Evolutionary conservation across 73 alveolate genomes (phyloP), one percentile per base, ranked within the genome.

Genomic region (Tetrahymena malaccensis): DNA sequence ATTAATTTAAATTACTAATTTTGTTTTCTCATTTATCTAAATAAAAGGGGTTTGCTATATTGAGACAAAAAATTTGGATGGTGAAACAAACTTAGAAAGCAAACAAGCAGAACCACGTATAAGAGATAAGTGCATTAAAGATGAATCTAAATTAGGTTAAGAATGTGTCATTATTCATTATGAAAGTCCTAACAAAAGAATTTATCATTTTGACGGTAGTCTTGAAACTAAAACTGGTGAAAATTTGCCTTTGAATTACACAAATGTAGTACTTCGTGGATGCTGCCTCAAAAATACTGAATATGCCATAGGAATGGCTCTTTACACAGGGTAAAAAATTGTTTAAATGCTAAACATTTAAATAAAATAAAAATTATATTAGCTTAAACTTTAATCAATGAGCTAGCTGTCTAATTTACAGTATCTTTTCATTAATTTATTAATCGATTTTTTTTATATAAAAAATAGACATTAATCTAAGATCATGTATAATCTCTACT

Each of bases 61-160:
- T 40, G 99, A 99, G 94, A 98, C 99, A 17, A 99, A 98, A 85
- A 98, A 98, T 43, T 94, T 99, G 31, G 99, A 99, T 97, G 99
- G 99, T 44, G 99, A 99, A 94, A 99, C 99, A 38, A 99, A 98
- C 85, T 94, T 99, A 93, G 98, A 99, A 95, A 96, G 97, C 35
- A 99, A 99, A 85, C 35, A 85, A 55, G 97, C 94, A 43, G 94
- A 95, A 34, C 93, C 94, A 0, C 95, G 94, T 43, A 58, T 50
- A 12, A 57, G 70, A 19, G 43, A 85, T 25, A 95, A 44, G 10
- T 95, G 55, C 43, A 43, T 43, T 33, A 70, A 93, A 35, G 97
- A 85, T 43, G 97, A 95, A 7, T 50, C 94, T 89, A 94, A 94
- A 50, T 38, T 84, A 31, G 56, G 83, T 8, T 89, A 95, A 16